A percentile compares a stretch with the other conserved stretches of the same genome.
Conservation (phyloP, 2,329 filamentous ascomycete species). For the Blastomyces parvus region DNA sequence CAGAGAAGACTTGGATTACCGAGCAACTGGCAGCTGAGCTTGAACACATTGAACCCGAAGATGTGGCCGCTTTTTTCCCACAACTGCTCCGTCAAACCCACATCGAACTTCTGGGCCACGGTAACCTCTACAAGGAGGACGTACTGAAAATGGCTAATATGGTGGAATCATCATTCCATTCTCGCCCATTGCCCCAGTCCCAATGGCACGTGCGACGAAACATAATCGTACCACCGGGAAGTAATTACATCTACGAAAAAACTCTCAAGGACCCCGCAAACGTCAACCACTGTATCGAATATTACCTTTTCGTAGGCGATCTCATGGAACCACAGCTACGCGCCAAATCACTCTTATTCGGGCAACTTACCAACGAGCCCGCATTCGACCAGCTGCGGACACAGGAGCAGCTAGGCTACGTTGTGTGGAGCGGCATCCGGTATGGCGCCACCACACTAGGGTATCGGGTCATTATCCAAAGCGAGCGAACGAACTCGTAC, state of each 20-base stretch:
- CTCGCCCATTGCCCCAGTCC: conserved; percentile 59
- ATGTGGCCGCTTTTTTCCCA: conserved; percentile 67
- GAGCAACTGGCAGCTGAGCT: conserved; percentile 73
- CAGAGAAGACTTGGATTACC: conserved; percentile 66
- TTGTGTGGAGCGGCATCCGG: conserved; percentile 75
- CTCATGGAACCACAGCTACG: conserved; percentile 59
- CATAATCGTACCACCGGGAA: conserved; percentile 65
- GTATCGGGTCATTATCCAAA: conserved; percentile 86
- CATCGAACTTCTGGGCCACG: conserved; percentile 79
- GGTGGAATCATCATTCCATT: conserved; percentile 66
- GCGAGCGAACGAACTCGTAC: conserved; percentile 74
- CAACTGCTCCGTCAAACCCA: conserved; percentile 74
- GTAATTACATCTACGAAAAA: conserved; percentile 75
- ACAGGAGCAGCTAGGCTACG: conserved; percentile 94
- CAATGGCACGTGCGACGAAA: conserved; percentile 75
- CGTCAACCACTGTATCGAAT: conserved; percentile 78
- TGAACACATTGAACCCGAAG: conserved; percentile 60
- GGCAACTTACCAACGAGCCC: conserved; percentile 86
- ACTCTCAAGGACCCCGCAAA: conserved; percentile 77
- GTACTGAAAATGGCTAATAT: conserved; percentile 75
- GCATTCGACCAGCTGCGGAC: conserved; percentile 91
- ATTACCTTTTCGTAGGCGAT: conserved; percentile 61
- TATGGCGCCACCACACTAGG: conserved; percentile 68
- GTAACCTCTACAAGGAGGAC: conserved; percentile 91
- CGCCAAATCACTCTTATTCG: conserved; percentile 69